A percentile compares a stretch with the other conserved stretches of the same genome.
Conservation (phyloP, 441 rosid species). For the Pelargonium myrrhifolium region DNA sequence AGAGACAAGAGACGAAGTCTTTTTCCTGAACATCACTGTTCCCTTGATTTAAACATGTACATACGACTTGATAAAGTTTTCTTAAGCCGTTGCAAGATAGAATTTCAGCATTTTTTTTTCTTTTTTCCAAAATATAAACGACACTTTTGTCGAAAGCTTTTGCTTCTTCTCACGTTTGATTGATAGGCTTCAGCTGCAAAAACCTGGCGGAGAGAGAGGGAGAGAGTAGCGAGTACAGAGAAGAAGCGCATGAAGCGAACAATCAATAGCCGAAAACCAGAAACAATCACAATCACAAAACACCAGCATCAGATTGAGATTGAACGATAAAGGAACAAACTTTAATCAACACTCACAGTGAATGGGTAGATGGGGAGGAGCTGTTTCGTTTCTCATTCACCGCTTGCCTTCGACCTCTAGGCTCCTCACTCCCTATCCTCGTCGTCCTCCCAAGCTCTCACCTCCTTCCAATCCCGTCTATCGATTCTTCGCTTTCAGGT, state of each 20-base stretch:
- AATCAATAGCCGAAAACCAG: neutral
- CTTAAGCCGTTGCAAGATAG: no score
- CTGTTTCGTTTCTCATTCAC: constrained; percentile 38
- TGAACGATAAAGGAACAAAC: neutral
- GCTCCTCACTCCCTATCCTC: constrained; percentile 8
- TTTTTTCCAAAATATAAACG: no score
- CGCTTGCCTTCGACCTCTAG: constrained; percentile 21
- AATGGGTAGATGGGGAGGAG: constrained; percentile 90
- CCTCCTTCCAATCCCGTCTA: constrained; percentile 11
- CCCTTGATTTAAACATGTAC: no score
- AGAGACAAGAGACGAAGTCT: no score
- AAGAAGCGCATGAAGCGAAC: neutral
- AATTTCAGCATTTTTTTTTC: no score
- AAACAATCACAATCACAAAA: neutral
- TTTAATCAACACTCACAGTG: constrained; percentile 20
- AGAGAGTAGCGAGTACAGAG: neutral
- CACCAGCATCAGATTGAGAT: neutral
- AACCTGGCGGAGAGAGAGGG: neutral
- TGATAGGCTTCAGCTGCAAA: neutral
- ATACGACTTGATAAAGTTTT: no score
- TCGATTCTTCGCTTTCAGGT: constrained; percentile 24
- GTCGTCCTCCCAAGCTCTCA: constrained; percentile 7
- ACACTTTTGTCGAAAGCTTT: no score
- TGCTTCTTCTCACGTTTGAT: neutral
- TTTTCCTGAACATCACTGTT: no score